Percentiles rank a stretch among this genome's conserved stretches.
phyloP scores from a whole-genome alignment of 352 stramenopile species.

The Phytopythium chamaehyphon region DNA sequence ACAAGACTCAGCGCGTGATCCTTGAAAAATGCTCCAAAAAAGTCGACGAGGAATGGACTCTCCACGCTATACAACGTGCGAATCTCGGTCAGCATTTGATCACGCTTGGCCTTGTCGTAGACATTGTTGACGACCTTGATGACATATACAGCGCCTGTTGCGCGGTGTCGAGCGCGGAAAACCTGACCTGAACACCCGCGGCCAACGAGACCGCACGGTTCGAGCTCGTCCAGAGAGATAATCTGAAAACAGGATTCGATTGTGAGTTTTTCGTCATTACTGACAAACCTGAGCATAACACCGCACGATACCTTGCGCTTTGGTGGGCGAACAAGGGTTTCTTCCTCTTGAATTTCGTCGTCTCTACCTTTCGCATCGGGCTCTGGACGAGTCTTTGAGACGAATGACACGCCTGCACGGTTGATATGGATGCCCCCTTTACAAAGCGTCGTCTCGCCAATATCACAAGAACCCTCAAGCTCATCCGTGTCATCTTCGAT shows the following conservation, averaged over 20 bases:
- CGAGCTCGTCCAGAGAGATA: constrained; percentile 48
- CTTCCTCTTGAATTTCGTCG: constrained; percentile 19
- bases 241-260: constrained; percentile 10
- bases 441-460: constrained; percentile 66
- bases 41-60: constrained; percentile 58
- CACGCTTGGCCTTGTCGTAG: constrained; percentile 68
- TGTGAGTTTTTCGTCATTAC: not conserved
- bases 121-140: constrained; percentile 77
- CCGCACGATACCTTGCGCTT: constrained; percentile 5
- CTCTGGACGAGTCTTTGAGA: constrained; percentile 6
- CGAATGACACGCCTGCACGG: constrained; percentile 54
- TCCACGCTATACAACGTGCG: constrained; percentile 69
- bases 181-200: constrained; percentile 65
- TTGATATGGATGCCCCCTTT: constrained; percentile 70
- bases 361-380: constrained; percentile 9
- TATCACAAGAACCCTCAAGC: constrained; percentile 66
- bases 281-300: too few species aligned
- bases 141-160: constrained; percentile 37
- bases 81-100: constrained; percentile 79
- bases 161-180: constrained; percentile 41
- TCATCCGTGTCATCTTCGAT: constrained; percentile 30
- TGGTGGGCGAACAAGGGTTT: constrained; percentile 5
- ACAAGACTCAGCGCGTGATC: constrained; percentile 68
- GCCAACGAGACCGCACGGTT: constrained; percentile 46
- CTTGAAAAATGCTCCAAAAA: constrained; percentile 71